These are phyloP conservation scores for Gonapodya prolifera DNA, from an alignment of 192 early-diverging fungal genomes.

Conservation along the genomic window DNA sequence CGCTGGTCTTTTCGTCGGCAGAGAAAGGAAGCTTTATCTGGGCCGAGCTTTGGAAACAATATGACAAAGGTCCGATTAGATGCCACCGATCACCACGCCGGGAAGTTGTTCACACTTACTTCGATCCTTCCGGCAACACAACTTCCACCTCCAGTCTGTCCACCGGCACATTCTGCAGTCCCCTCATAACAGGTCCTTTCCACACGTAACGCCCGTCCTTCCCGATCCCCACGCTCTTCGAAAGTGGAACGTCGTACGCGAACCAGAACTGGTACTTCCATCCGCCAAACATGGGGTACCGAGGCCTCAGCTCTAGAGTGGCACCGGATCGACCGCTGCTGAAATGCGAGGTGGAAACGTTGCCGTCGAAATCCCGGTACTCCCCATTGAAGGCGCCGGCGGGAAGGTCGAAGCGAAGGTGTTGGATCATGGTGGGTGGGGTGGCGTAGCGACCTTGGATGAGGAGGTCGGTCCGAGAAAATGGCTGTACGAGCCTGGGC, in stretches of 20 bases:
- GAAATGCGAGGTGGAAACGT: conserved; percentile 82
- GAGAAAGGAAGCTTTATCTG: conserved; percentile 45
- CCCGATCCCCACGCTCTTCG: no score
- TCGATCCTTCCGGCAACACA: conserved; percentile 84
- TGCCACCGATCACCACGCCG: neutral
- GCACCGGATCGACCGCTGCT: conserved; percentile 27
- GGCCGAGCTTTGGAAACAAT: conserved; percentile 37
- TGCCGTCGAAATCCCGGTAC: conserved; percentile 85
- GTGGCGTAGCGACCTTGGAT: conserved; percentile 17
- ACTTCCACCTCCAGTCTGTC: conserved; percentile 54
- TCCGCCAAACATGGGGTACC: conserved; percentile 91
- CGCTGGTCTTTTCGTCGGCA: conserved; percentile 43
- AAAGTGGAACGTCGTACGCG: conserved; percentile 71
- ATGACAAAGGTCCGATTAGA: neutral
- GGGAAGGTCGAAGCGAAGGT: conserved; percentile 50
- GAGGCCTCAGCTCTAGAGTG: conserved; percentile 66
- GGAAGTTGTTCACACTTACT: conserved; percentile 28
- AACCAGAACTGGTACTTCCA: conserved; percentile 96
- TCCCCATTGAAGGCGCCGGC: conserved; percentile 58
- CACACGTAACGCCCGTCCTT: conserved; percentile 40
- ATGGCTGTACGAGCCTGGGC: conserved; percentile 45
- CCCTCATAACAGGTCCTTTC: conserved; percentile 55
- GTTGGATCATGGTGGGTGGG: conserved; percentile 37
- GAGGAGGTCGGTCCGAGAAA: conserved; percentile 55
- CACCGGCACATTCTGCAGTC: conserved; percentile 47